Evolutionary conservation across 306 rosid genomes (phyloP).

Genomic region (Notholithocarpus densiflorus): DNA sequence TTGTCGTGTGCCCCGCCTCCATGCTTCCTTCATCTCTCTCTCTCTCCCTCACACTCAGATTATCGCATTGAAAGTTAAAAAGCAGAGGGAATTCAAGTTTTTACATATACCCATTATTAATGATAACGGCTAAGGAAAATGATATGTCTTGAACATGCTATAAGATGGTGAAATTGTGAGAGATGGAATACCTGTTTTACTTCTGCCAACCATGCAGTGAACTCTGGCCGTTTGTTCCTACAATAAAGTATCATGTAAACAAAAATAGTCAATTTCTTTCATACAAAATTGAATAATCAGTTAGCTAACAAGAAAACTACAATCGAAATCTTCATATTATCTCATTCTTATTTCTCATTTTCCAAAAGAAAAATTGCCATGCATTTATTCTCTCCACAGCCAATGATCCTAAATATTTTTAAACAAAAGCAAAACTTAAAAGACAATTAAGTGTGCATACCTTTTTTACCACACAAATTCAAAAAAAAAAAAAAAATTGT

Average conservation of each 20-base stretch:
- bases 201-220: slow-evolving; percentile 96
- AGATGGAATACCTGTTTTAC: slow-evolving; percentile 69
- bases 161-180: slow-evolving; percentile 4
- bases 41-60: not conserved
- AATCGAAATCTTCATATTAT: too few species aligned
- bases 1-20: too few species aligned
- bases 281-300: not conserved
- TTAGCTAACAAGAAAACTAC: too few species aligned
- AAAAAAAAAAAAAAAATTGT: too few species aligned
- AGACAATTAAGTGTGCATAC: too few species aligned
- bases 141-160: not conserved
- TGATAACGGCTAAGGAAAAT: not conserved
- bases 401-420: too few species aligned
- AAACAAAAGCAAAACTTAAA: too few species aligned
- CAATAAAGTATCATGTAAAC: slow-evolving; percentile 22
- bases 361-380: too few species aligned
- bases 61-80: not conserved
- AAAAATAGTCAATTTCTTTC: not conserved
- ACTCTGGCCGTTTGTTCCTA: slow-evolving; percentile 96
- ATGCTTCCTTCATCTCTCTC: too few species aligned
- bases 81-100: not conserved
- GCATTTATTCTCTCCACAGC: too few species aligned
- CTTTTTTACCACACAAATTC: too few species aligned
- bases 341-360: too few species aligned
- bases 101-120: not conserved